phyloP scores from a whole-genome alignment of 2,329 filamentous ascomycete genomes.

The Pseudogymnoascus sp. region DNA sequence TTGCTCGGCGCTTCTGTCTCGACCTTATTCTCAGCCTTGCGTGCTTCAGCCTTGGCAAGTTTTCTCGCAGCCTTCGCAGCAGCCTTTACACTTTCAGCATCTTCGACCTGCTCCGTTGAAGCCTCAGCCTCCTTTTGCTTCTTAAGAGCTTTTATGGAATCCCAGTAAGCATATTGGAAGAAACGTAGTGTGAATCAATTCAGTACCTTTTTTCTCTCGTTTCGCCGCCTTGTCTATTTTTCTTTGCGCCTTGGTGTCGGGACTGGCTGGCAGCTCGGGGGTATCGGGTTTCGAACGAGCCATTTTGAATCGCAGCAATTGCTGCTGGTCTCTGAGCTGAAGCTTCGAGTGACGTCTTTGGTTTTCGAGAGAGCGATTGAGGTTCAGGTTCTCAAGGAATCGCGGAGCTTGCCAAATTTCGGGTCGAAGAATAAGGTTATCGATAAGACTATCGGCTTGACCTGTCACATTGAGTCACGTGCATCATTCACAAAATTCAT shows the following conservation, averaged over 20 bases:
- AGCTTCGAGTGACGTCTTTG: neutral
- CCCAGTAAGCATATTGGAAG: neutral
- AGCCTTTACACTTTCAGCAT: slow-evolving; percentile 26
- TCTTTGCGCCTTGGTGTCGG: neutral
- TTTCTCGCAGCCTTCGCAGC: slow-evolving; percentile 18
- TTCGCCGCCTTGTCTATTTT: slow-evolving; percentile 1
- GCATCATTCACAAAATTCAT: neutral
- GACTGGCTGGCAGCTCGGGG: neutral
- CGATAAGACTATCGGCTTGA: neutral
- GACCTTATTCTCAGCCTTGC: slow-evolving; percentile 19
- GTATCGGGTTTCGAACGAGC: neutral
- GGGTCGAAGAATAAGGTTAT: slow-evolving; percentile 1
- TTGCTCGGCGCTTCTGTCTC: slow-evolving; percentile 17
- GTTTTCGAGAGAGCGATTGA: neutral
- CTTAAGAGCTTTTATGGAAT: neutral
- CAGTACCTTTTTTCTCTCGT: slow-evolving; percentile 3
- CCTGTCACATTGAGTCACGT: neutral
- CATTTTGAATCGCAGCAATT: neutral
- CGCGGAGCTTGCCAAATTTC: neutral
- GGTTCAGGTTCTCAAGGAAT: neutral
- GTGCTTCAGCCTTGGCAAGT: slow-evolving; percentile 20
- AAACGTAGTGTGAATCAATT: neutral
- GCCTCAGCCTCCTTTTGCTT: neutral
- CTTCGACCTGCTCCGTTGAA: slow-evolving; percentile 46
- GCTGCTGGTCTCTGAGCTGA: neutral